Evolutionary conservation across 345 rosid genomes (phyloP), one percentile per base, ranked within the genome.

Genomic region (Hibiscus syriacus): DNA sequence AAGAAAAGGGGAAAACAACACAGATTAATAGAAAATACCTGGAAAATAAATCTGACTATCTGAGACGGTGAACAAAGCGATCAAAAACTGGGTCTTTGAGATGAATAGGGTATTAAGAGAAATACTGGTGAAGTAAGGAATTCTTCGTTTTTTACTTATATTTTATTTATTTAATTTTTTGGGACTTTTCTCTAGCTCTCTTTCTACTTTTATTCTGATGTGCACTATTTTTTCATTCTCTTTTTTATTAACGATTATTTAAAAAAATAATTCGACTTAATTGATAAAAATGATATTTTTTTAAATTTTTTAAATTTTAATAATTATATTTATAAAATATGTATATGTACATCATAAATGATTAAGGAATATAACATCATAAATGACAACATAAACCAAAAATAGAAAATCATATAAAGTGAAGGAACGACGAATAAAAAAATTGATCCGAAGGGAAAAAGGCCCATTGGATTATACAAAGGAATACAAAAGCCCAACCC

Each of bases 21-120:
- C 3, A 13, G 49, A 73, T 68, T 50, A 68, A 50, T 39, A 72
- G 30, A 57, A 67, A 25, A 38, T 68, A 82, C 80, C 77, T 56
- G 74, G 34, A 54, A 45, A 23, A 32, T 0, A 30, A 22, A 48
- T 14, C 49, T n/a, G n/a, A n/a, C n/a, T n/a, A n/a, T n/a, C n/a
- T 17, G 34, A 29, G 32, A 68, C 2, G 59, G 43, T 11, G 64
- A 20, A 70, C 60, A 57, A 14, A 22, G 5, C 30, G n/a, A 54
- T 11, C 27, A 45, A 25, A 70, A 66, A 45, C 48, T 64, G 64
- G 53, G 26, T 67, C 25, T 36, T n/a, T 16, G 62, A 69, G 52
- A 72, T 45, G 19, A 67, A 64, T 63, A 23, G 64, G 66, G 30
- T 53, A 6, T 27, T 36, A 34, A 70, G 36, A 58, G 45, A 20